Base-by-base conservation (phyloP, 192 early-diverging fungal species). In the Dimargaris verticillata region DNA sequence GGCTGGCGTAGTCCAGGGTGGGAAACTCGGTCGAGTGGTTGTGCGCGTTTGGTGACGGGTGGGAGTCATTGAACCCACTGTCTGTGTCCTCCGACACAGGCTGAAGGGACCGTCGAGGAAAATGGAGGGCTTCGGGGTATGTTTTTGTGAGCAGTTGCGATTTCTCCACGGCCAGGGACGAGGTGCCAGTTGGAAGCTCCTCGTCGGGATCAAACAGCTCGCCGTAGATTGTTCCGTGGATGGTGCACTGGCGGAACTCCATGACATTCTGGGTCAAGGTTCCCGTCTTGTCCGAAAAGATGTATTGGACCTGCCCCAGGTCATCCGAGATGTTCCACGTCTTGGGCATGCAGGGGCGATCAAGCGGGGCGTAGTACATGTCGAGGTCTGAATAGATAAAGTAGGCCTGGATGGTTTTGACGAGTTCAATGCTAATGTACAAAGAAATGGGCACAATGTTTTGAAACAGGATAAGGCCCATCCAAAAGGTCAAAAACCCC, bases 251-350 rank as follows among this genome's bases (percentile, higher is more conserved):
- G 50, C 86, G 84, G 62, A 93, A 94, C 70, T 89, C 88, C 95
- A 98, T 98, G 10, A 93, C 82, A 66, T 98, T 98, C 64, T 89
- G 86, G 0, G 95, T 98, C 45, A 98, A 69, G 2, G 95, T 98
- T 10, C 95, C 93, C 0, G 95, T 98, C 60, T 98, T 98, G 73
- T 98, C 95, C 25, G 87, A 88, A 65, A 98, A 96, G 14, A 96
- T 81, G 72, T 96, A 96, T 68, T 94, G 88, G 38, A 98, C 89
- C 67, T 94, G 89, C 11, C 92, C 92, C 12, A 97, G 71, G 68
- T 97, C 92, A 62, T 97, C 90, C 26, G 88, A 83, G 46, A 91
- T 75, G 60, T 85, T 92, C 93, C 92, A 95, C n/a, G 85, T 79
- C 43, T 83, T 79, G 13, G 92, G 87, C 17, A 84, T 75, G 74